Conservation (phyloP, 148 eudicot species). For the Heliosperma pusillum region DNA sequence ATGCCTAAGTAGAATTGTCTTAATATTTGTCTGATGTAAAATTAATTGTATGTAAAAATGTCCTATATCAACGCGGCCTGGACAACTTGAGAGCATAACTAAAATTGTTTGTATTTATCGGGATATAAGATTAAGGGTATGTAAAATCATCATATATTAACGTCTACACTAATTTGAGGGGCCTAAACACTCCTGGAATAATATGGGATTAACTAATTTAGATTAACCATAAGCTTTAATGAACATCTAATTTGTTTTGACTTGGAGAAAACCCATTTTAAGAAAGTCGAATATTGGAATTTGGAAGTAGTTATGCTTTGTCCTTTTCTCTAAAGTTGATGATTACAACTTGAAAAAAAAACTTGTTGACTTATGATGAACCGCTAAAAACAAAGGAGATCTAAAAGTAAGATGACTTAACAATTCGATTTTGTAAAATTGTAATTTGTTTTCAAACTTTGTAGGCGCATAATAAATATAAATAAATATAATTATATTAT, state of each 20-base stretch:
- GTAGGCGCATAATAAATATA: conserved; percentile 23
- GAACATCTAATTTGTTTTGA: background rate
- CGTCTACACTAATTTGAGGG: too few species aligned
- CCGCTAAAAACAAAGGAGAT: background rate
- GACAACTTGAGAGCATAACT: too few species aligned
- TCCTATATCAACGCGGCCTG: too few species aligned
- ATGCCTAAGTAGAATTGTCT: background rate
- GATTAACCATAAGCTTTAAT: too few species aligned
- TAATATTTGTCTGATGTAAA: too few species aligned
- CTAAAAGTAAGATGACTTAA: background rate
- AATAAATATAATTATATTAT: background rate
- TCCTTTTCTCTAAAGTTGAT: conserved; percentile 19
- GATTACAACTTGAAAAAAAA: conserved; percentile 14
- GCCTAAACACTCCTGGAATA: background rate
- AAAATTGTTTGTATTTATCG: too few species aligned
- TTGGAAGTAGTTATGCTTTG: conserved; percentile 14
- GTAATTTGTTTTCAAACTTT: conserved; percentile 19
- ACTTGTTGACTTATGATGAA: conserved; percentile 24
- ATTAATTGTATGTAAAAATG: too few species aligned
- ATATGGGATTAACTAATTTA: background rate
- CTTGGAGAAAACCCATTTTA: background rate
- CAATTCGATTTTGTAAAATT: background rate
- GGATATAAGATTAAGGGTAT: too few species aligned
- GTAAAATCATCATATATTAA: too few species aligned
- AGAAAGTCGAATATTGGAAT: background rate